Conservation (phyloP, 805 yeast genomes). For the Vanderwaltozyma yarrowii region DNA sequence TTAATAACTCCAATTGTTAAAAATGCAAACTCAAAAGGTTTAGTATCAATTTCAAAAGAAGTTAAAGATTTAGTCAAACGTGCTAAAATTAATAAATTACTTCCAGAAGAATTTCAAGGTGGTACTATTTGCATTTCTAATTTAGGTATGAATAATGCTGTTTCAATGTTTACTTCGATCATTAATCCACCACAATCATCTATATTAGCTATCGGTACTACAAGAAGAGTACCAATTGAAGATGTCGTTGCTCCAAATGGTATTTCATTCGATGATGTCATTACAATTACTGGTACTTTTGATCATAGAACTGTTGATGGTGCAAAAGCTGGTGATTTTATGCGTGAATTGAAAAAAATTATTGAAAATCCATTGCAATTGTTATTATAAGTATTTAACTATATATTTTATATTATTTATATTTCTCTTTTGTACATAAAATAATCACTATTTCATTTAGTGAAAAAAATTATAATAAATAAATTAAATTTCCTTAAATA, state of each 20-base stretch:
- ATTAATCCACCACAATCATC: constrained; percentile 97
- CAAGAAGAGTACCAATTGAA: constrained; percentile 85
- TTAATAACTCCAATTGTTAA: constrained; percentile 92
- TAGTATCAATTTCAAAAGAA: constrained; percentile 67
- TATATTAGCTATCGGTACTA: constrained; percentile 89
- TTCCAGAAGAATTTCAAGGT: constrained; percentile 97
- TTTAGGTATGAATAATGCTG: constrained; percentile 98
- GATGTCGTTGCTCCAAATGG: constrained; percentile 88
- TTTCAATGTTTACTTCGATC: constrained; percentile 85
- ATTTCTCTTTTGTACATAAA: too few species aligned
- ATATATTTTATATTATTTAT: too few species aligned
- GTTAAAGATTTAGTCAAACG: constrained; percentile 91
- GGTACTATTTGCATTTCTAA: constrained; percentile 98
- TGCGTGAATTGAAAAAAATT: constrained; percentile 82
- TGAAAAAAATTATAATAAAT: too few species aligned
- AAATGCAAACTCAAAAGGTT: constrained; percentile 81
- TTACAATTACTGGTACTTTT: constrained; percentile 90
- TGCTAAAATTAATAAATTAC: constrained; percentile 87
- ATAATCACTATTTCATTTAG: too few species aligned
- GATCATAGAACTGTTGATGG: constrained; percentile 98
- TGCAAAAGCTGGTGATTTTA: constrained; percentile 95
- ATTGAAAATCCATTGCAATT: constrained; percentile 95
- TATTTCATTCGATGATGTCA: constrained; percentile 81
- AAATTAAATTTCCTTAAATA: too few species aligned
- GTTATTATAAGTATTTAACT: constrained; percentile 48